Conservation (phyloP, 306 rosid genomes). For the Senna tora region DNA sequence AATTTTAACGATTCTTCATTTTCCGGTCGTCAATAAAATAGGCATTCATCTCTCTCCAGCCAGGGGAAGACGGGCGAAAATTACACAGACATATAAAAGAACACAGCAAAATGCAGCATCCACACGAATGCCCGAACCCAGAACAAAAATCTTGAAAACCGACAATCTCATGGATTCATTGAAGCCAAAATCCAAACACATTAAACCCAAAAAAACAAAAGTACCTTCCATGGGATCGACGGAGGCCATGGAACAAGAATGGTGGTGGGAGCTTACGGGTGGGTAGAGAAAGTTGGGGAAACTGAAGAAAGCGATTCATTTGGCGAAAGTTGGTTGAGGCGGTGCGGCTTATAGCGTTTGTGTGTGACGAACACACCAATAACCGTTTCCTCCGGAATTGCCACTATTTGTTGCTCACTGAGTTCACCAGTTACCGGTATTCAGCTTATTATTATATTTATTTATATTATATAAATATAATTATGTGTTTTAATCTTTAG, state of each 20-base stretch:
- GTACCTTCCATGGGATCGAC: constrained; percentile 10
- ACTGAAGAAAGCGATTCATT: constrained; percentile 18
- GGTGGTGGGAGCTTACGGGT: neutral
- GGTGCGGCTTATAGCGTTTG: neutral
- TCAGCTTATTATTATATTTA: too few relatives aligned
- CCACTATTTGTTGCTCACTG: neutral
- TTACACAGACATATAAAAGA: neutral
- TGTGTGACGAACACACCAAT: neutral
- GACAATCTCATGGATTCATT: neutral
- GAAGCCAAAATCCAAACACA: neutral
- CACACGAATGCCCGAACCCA: neutral
- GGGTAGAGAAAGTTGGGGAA: neutral
- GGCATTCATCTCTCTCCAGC: neutral
- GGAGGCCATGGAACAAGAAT: constrained; percentile 1
- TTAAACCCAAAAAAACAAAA: neutral
- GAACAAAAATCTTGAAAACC: neutral
- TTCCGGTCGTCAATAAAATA: neutral
- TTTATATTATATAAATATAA: too few relatives aligned
- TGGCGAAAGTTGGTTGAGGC: neutral
- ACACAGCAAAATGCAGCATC: neutral
- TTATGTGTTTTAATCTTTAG: too few relatives aligned
- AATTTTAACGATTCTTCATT: neutral
- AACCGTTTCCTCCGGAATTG: neutral
- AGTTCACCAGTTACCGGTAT: too few relatives aligned
- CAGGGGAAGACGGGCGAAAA: constrained; percentile 3